These are phyloP conservation scores for Apostasia shenzhenica DNA, from an alignment of 106 monocot species.

Conservation along the genomic window DNA sequence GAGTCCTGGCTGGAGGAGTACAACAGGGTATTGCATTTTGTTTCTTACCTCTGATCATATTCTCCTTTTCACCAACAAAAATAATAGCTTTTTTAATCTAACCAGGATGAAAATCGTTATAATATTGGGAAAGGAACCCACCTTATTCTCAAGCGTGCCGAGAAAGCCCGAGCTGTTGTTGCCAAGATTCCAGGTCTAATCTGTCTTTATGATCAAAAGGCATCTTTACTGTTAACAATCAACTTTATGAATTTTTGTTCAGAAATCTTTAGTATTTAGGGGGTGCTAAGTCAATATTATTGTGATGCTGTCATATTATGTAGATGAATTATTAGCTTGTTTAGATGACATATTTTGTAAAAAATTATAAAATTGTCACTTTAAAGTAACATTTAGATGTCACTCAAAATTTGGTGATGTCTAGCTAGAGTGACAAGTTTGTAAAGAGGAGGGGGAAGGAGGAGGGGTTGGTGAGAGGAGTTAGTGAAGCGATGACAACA, in stretches of 20 bases:
- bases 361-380: too few species aligned
- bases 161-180: conserved; percentile 71
- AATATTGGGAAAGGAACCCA: conserved; percentile 72
- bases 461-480: too few species aligned
- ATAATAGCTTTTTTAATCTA: background rate
- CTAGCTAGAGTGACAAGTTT: too few species aligned
- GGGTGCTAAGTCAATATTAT: background rate
- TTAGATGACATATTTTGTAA: too few species aligned
- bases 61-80: background rate
- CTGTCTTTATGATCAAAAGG: background rate
- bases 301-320: too few species aligned
- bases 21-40: conserved; percentile 49
- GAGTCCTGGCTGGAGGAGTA: conserved; percentile 85
- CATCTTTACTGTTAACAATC: background rate
- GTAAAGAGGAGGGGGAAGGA: too few species aligned
- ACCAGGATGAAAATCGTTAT: conserved; percentile 84
- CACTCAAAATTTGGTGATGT: too few species aligned
- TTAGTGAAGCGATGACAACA: too few species aligned
- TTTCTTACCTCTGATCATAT: background rate
- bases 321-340: too few species aligned
- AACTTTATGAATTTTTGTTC: background rate
- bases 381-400: too few species aligned
- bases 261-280: background rate
- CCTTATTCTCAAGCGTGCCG: conserved; percentile 50
- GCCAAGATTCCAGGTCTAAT: conserved; percentile 74